A percentile compares a stretch with the other conserved stretches of the same genome.
These are phyloP conservation scores for Cryoendolithus antarcticus DNA, from an alignment of 2,329 filamentous ascomycete genomes.

Conservation along the genomic window DNA sequence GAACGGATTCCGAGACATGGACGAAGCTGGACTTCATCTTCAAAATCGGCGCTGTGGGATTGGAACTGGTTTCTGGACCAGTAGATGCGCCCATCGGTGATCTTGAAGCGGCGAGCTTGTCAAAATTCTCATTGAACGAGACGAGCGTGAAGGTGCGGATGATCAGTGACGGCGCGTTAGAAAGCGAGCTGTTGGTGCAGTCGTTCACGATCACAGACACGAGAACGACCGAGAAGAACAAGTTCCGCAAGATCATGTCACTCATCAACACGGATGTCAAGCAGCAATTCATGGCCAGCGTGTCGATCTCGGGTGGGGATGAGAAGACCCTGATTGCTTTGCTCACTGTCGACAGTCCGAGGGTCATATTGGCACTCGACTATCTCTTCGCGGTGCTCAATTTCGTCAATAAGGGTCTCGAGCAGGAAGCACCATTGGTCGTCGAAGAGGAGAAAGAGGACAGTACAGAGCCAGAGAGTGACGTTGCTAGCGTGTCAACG, in stretches of 20 bases:
- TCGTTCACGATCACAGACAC: constrained; percentile 93
- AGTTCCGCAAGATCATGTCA: constrained; percentile 96
- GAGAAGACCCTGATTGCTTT: constrained; percentile 78
- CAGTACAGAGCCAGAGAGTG: constrained; percentile 33
- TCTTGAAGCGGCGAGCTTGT: constrained; percentile 67
- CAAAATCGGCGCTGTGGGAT: constrained; percentile 70
- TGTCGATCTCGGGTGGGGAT: constrained; percentile 78
- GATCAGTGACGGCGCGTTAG: constrained; percentile 80
- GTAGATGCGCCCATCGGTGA: constrained; percentile 68
- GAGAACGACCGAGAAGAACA: constrained; percentile 79
- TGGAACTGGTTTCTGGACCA: constrained; percentile 72
- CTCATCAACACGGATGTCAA: constrained; percentile 83
- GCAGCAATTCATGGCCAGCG: constrained; percentile 95
- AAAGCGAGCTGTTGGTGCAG: constrained; percentile 84
- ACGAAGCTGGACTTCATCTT: constrained; percentile 90
- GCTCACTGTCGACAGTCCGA: constrained; percentile 85
- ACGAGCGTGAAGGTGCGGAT: constrained; percentile 86
- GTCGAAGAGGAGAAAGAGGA: constrained; percentile 47
- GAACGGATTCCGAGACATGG: constrained; percentile 60
- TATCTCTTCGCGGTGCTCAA: constrained; percentile 83
- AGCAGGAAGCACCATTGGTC: constrained; percentile 42
- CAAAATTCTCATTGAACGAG: constrained; percentile 86
- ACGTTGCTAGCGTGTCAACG: constrained; percentile 35
- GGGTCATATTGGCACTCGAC: constrained; percentile 89
- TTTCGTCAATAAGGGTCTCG: constrained; percentile 62